These are phyloP conservation scores for Aspergillus hiratsukae DNA, from an alignment of 2,329 filamentous ascomycete genomes.

Conservation along the genomic window DNA sequence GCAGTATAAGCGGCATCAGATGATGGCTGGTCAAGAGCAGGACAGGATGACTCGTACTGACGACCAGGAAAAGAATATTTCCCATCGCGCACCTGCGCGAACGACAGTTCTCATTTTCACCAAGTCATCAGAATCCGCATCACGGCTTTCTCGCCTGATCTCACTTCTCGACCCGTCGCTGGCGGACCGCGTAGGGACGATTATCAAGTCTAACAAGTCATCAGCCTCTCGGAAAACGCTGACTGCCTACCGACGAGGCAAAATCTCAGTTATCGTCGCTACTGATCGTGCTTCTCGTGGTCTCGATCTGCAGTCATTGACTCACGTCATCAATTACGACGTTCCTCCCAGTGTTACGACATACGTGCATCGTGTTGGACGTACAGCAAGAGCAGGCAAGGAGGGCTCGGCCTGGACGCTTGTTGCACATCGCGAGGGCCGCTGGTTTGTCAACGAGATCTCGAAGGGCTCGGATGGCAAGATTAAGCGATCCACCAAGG, in stretches of 20 bases:
- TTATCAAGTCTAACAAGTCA: constrained; percentile 75
- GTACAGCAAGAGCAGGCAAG: constrained; percentile 78
- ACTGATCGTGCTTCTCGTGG: constrained; percentile 92
- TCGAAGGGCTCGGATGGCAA: constrained; percentile 45
- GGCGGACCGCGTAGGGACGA: constrained; percentile 57
- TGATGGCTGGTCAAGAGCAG: constrained; percentile 65
- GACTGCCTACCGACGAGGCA: constrained; percentile 58
- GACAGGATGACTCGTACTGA: constrained; percentile 55
- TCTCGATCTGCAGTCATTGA: constrained; percentile 73
- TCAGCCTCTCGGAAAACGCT: constrained; percentile 64
- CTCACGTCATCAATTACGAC: constrained; percentile 91
- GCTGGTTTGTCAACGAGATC: constrained; percentile 89
- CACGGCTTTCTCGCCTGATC: constrained; percentile 80
- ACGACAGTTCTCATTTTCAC: constrained; percentile 73
- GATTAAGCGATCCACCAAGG: constrained; percentile 25
- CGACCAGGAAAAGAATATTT: constrained; percentile 12
- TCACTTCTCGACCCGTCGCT: constrained; percentile 60
- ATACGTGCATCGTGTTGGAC: constrained; percentile 88
- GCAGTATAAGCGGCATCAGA: constrained; percentile 63
- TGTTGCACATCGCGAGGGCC: constrained; percentile 73
- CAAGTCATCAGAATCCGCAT: constrained; percentile 80
- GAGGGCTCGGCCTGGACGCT: constrained; percentile 80
- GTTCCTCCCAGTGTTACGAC: constrained; percentile 73
- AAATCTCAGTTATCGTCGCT: constrained; percentile 72
- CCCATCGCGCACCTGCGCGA: constrained; percentile 26